A percentile compares a stretch with the other conserved stretches of the same genome.
phyloP scores from a whole-genome alignment of 2,329 filamentous ascomycete genomes.

The Aureobasidium sp. region DNA sequence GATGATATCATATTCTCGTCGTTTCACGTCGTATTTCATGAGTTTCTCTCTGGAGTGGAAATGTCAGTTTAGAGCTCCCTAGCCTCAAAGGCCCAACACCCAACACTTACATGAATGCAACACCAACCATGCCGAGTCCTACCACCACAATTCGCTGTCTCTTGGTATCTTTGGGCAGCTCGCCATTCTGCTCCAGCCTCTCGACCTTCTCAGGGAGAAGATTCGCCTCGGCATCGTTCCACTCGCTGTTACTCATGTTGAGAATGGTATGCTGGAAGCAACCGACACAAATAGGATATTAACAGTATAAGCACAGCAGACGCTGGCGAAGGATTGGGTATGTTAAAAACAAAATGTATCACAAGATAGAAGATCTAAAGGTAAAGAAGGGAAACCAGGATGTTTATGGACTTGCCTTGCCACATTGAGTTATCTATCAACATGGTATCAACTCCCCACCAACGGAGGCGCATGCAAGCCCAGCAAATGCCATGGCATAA shows the following conservation, averaged over 20 bases:
- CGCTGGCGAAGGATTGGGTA: background rate
- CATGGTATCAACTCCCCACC: background rate
- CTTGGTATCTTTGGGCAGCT: constrained; percentile 26
- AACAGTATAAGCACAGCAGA: constrained; percentile 1
- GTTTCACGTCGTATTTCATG: constrained; percentile 69
- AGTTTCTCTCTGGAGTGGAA: constrained; percentile 63
- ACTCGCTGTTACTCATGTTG: constrained; percentile 35
- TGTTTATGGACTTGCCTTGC: constrained; percentile 6
- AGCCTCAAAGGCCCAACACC: too few relatives aligned
- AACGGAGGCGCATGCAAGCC: background rate
- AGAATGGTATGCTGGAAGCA: background rate
- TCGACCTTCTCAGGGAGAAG: constrained; percentile 36
- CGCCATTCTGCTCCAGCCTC: constrained; percentile 23
- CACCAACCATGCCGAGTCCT: constrained; percentile 84
- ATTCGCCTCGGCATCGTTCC: constrained; percentile 39
- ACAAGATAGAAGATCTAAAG: background rate
- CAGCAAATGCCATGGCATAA: constrained; percentile 12
- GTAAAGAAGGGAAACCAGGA: background rate
- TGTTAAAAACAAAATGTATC: background rate
- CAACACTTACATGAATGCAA: constrained; percentile 68
- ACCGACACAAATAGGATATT: background rate
- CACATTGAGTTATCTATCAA: constrained; percentile 2
- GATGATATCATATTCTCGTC: constrained; percentile 67
- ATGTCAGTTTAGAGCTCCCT: background rate
- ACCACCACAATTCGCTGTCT: constrained; percentile 71